These are phyloP conservation scores for Hypomyces perniciosus DNA, from an alignment of 2,329 filamentous ascomycete genomes.

Conservation along the genomic window DNA sequence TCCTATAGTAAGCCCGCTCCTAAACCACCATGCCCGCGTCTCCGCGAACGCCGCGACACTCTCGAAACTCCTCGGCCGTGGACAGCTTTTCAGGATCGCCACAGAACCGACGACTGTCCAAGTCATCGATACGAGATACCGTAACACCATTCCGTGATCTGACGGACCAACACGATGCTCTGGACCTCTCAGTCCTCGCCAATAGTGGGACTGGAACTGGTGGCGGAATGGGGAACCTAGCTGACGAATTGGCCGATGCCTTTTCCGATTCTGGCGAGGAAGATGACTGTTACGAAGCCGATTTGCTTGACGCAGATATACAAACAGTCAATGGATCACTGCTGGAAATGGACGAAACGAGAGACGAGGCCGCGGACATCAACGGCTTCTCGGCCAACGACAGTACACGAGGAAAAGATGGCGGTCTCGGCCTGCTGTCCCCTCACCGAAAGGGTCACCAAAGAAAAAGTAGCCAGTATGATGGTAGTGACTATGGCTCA, in stretches of 20 bases:
- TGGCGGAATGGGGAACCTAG: conserved; percentile 67
- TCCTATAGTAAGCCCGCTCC: conserved; percentile 2
- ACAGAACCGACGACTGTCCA: conserved; percentile 42
- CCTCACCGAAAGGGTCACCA: conserved; percentile 42
- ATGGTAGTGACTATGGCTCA: conserved; percentile 69
- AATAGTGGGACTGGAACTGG: conserved; percentile 35
- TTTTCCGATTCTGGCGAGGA: conserved; percentile 62
- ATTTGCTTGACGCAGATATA: conserved; percentile 16
- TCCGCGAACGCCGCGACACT: conserved; percentile 53
- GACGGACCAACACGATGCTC: conserved; percentile 42
- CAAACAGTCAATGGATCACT: neutral
- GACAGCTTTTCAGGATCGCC: conserved; percentile 45
- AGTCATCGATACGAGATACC: conserved; percentile 45
- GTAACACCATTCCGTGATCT: conserved; percentile 43
- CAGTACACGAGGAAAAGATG: conserved; percentile 27
- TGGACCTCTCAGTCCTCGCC: conserved; percentile 42
- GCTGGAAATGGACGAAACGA: neutral
- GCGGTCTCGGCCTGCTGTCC: conserved; percentile 40
- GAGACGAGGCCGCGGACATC: neutral
- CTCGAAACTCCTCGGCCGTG: conserved; percentile 50
- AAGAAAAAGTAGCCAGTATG: conserved; percentile 54
- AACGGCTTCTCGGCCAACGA: conserved; percentile 22
- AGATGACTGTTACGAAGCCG: conserved; percentile 42
- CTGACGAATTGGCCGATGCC: conserved; percentile 73
- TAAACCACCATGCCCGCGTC: conserved; percentile 31